Evolutionary conservation across 169 alveolate genomes (phyloP).

Genomic region (Plasmodium coatneyi): DNA sequence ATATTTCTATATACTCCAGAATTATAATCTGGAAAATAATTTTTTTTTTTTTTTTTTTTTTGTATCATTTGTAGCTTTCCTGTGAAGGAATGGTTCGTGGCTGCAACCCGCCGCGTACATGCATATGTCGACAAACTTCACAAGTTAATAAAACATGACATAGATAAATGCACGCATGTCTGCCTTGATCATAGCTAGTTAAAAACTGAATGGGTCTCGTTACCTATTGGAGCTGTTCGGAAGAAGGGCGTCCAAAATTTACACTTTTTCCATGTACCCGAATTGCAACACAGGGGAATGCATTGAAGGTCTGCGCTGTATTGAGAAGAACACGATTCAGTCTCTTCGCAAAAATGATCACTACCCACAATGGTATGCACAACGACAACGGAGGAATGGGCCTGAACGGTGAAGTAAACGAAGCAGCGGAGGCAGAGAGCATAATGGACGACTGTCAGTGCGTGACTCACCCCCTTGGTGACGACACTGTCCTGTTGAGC

Average conservation of each 20-base stretch:
- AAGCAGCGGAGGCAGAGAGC: not conserved
- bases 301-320: not conserved
- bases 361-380: not conserved
- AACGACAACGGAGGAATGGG: not conserved
- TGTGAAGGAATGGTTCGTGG: not conserved
- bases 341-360: not conserved
- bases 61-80: not conserved
- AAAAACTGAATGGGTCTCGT: not conserved
- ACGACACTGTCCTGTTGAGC: constrained; percentile 10
- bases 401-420: not conserved
- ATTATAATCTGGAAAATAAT: not conserved
- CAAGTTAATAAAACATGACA: not conserved
- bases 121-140: not conserved
- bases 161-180: not conserved
- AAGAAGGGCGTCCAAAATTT: not conserved
- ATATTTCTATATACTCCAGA: not conserved
- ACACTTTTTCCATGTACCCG: not conserved
- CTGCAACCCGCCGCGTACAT: not conserved
- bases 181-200: not conserved
- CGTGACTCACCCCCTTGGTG: constrained; percentile 14
- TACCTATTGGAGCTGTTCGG: not conserved
- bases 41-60: not conserved
- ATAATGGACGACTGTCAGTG: not conserved
- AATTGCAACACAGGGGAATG: not conserved
- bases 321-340: not conserved